A percentile compares a stretch with the other conserved stretches of the same genome.
These are phyloP conservation scores for Chalciporus pseudorubinellus DNA, from an alignment of 768 basidiomycete species.

Conservation along the genomic window DNA sequence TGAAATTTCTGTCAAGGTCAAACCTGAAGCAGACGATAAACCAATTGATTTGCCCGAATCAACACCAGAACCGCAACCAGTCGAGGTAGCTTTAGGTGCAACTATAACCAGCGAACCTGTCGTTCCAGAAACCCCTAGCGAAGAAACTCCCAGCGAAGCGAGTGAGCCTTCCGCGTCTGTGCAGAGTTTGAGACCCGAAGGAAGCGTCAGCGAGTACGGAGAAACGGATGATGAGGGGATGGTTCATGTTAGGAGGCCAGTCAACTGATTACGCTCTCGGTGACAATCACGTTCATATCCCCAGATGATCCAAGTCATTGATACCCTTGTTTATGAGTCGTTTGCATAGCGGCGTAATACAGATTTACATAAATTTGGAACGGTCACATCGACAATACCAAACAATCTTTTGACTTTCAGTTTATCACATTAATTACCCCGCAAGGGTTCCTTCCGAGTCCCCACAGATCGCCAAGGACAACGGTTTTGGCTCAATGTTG, in stretches of 20 bases:
- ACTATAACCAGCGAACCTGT: conserved; percentile 33
- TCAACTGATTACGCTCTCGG: conserved; percentile 13
- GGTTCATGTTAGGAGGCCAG: conserved; percentile 70
- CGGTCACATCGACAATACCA: conserved; percentile 6
- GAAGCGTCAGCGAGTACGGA: conserved; percentile 67
- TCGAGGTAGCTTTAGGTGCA: conserved; percentile 1
- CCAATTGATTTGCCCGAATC: conserved; percentile 3
- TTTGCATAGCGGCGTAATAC: conserved; percentile 11
- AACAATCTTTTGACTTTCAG: background rate
- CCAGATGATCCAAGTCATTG: conserved; percentile 6
- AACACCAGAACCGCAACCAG: background rate
- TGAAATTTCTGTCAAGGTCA: conserved; percentile 67
- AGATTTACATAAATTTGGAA: conserved; percentile 10
- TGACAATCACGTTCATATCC: conserved; percentile 3
- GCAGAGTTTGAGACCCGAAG: conserved; percentile 39
- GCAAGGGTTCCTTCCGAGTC: conserved; percentile 1
- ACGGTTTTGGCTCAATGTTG: conserved; percentile 1
- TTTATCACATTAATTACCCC: conserved; percentile 8
- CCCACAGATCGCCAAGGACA: conserved; percentile 4
- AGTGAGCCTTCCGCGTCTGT: conserved; percentile 26
- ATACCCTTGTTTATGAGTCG: conserved; percentile 26
- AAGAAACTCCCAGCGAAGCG: conserved; percentile 27
- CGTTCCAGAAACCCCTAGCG: conserved; percentile 18
- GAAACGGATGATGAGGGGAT: conserved; percentile 87
- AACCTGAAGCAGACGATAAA: conserved; percentile 23